phyloP scores from a whole-genome alignment of 1,284 basidiomycete genomes.

The Malassezia restricta region DNA sequence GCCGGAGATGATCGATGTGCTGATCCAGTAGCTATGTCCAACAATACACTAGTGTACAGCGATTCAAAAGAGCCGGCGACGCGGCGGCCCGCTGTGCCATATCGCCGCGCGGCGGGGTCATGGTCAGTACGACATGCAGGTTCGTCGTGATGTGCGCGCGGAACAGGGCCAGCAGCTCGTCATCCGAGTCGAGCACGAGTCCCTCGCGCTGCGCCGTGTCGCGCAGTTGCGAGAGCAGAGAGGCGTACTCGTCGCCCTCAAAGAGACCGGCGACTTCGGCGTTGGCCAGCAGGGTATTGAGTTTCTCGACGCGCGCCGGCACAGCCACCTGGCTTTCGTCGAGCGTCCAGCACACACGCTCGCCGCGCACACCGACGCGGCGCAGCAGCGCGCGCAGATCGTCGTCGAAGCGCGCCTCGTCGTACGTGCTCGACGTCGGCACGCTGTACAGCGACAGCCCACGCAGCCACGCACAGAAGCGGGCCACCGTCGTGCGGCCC shows the following conservation, averaged over 20 bases:
- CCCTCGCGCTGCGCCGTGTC: constrained; percentile 96
- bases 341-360: constrained; percentile 99
- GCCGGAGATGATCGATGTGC: neutral
- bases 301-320: constrained; percentile 92
- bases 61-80: constrained; percentile 55
- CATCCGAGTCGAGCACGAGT: constrained; percentile 91
- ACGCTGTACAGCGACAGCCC: constrained; percentile 97
- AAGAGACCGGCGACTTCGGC: constrained; percentile 99
- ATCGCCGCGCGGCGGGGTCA: constrained; percentile 94
- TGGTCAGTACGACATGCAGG: constrained; percentile 59
- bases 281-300: constrained; percentile 97
- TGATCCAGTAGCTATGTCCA: constrained; percentile 11
- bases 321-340: constrained; percentile 98
- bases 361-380: constrained; percentile 88
- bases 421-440: constrained; percentile 97
- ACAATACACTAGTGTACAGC: constrained; percentile 32
- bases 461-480: constrained; percentile 99
- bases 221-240: constrained; percentile 95
- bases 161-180: constrained; percentile 49
- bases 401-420: constrained; percentile 94
- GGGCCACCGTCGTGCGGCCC: constrained; percentile 94
- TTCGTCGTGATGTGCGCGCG: constrained; percentile 30
- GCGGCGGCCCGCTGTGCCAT: constrained; percentile 81
- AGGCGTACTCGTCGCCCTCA: constrained; percentile 70
- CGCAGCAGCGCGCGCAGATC: constrained; percentile 86